Evolutionary conservation across 202 grass and related monocot species (phyloP), one percentile per base, ranked within the genome.

Genomic region (Saccharum hybrid): DNA sequence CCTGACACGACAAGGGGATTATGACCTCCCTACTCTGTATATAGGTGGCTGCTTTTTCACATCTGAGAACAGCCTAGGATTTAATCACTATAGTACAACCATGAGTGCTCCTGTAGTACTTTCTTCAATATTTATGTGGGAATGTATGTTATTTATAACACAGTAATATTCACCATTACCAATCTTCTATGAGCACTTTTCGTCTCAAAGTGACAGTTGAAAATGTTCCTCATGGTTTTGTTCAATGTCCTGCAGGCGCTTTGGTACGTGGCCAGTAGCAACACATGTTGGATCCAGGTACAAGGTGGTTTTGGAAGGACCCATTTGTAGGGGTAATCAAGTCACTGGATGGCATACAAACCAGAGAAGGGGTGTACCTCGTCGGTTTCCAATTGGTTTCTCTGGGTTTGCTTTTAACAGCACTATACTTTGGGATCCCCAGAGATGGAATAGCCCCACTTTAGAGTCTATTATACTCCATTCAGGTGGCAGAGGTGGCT

Each of bases 391-490:
- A 78, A 74, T 90, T 63, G 85, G 88, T 63, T 90, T 94, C 66
- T 80, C 94, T 79, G 92, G 92, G 49, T 90, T 97, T 92, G 94
- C 94, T 75, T 97, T 97, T 83, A 94, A 97, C 76, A 94, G 94
- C 77, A 94, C 94, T 75, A 88, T 97, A 79, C 85, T 97, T 36
- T 97, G 94, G 94, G 90, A 97, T 65, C 90, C 94, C 8, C 88
- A 92, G 75, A 91, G 92, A 82, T 97, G 92, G 81, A 86, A 90
- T 67, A 91, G 82, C 41, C 84, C 81, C 34, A 91, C 84, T 40
- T 51, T 76, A 41, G 92, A 83, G 30, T 92, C 92, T 63, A 94
- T 92, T 45, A 92, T 94, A 92, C 87, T 90, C 81, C 94, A 94
- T 74, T 92, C 84, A 69, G 85, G 76, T 68, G 86, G 88, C 51